These are phyloP conservation scores for Tetrapisispora arboricola DNA, from an alignment of 805 yeast genomes.

Conservation along the genomic window DNA sequence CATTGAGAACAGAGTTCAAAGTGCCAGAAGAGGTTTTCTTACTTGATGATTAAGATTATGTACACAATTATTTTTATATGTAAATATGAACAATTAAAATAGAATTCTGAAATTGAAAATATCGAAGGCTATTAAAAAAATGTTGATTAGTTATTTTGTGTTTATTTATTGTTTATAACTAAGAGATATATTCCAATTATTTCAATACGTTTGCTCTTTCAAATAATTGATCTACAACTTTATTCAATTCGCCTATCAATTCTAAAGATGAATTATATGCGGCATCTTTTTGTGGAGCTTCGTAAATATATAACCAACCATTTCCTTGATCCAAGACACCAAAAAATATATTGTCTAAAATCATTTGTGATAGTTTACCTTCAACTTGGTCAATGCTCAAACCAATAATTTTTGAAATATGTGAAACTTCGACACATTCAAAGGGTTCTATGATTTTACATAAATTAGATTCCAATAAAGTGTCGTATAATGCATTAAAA, in stretches of 20 bases:
- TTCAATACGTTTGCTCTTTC: conserved; percentile 86
- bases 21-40: conserved; percentile 63
- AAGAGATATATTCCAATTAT: too few species aligned
- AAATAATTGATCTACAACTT: conserved; percentile 80
- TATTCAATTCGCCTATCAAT: conserved; percentile 75
- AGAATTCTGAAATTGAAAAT: too few species aligned
- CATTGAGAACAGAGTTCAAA: conserved; percentile 42
- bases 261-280: conserved; percentile 82
- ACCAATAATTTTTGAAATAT: conserved; percentile 80
- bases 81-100: too few species aligned
- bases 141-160: too few species aligned
- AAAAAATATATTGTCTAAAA: conserved; percentile 84
- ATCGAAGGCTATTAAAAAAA: too few species aligned
- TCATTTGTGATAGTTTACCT: conserved; percentile 92
- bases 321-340: conserved; percentile 98
- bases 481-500: conserved; percentile 86
- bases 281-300: conserved; percentile 78
- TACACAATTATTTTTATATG: background rate
- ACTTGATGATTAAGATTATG: background rate
- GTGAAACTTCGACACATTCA: conserved; percentile 88
- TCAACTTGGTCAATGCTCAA: conserved; percentile 82
- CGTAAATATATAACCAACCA: conserved; percentile 91
- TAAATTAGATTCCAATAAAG: conserved; percentile 83
- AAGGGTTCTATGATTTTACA: conserved; percentile 93
- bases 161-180: too few species aligned